phyloP scores from a whole-genome alignment of 495 filamentous ascomycete species.

The Aspergillus mulundensis region DNA sequence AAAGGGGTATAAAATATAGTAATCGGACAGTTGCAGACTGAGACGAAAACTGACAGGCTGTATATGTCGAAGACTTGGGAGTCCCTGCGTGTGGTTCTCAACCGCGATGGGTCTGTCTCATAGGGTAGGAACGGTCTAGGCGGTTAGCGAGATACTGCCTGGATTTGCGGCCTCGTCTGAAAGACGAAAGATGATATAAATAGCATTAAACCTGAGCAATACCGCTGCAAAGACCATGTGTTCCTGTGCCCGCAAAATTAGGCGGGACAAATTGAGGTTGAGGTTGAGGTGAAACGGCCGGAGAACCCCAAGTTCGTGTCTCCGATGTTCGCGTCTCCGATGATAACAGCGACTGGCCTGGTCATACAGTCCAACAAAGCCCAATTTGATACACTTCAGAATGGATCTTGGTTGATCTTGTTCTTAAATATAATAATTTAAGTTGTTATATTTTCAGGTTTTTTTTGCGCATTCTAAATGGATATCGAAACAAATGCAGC shows the following conservation, averaged over 20 bases:
- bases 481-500: background rate
- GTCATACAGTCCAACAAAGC: background rate
- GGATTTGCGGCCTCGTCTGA: constrained; percentile 16
- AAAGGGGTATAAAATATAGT: constrained; percentile 5
- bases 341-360: background rate
- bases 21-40: constrained; percentile 6
- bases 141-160: constrained; percentile 21
- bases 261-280: background rate
- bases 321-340: background rate
- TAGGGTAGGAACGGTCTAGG: constrained; percentile 10
- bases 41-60: constrained; percentile 21
- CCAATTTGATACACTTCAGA: too few species aligned
- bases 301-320: background rate
- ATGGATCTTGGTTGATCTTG: background rate
- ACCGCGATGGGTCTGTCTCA: constrained; percentile 9
- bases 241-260: background rate
- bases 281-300: background rate
- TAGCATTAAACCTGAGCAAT: background rate
- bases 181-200: background rate
- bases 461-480: background rate
- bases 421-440: background rate
- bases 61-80: background rate
- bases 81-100: constrained; percentile 5
- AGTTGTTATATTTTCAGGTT: background rate
- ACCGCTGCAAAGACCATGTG: background rate